Evolutionary conservation across 805 yeast genomes (phyloP).

Genomic region (Hanseniaspora vineae): DNA sequence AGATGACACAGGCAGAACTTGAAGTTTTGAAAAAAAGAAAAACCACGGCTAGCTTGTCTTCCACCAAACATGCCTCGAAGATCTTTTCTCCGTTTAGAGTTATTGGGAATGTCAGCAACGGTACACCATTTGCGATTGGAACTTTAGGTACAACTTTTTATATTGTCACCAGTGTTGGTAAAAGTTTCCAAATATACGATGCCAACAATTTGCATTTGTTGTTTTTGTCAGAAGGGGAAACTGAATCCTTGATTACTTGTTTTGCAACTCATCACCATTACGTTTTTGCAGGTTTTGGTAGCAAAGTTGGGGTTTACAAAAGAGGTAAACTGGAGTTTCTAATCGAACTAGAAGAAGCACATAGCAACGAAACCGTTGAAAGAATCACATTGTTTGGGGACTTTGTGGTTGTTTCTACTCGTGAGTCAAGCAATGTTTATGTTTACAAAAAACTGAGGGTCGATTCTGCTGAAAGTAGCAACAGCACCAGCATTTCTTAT

Average conservation of each 20-base stretch:
- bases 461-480: neutral
- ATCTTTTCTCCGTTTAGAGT: slow-evolving; percentile 78
- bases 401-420: neutral
- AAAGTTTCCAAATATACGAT: slow-evolving; percentile 85
- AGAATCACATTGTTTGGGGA: neutral
- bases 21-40: slow-evolving; percentile 10
- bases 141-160: slow-evolving; percentile 80
- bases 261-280: slow-evolving; percentile 73
- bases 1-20: neutral
- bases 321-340: slow-evolving; percentile 53
- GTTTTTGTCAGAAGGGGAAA: slow-evolving; percentile 74
- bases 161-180: slow-evolving; percentile 81
- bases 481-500: neutral
- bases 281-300: slow-evolving; percentile 66
- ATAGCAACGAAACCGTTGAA: neutral
- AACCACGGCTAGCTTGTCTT: slow-evolving; percentile 1
- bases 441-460: neutral
- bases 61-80: slow-evolving; percentile 28
- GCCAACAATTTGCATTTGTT: slow-evolving; percentile 73
- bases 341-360: slow-evolving; percentile 22
- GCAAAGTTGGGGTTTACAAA: slow-evolving; percentile 60
- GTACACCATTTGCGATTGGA: slow-evolving; percentile 76
- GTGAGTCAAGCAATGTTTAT: neutral
- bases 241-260: slow-evolving; percentile 55
- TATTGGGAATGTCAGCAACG: slow-evolving; percentile 86